These are phyloP conservation scores for Cercospora zeina DNA, from an alignment of 2,329 filamentous ascomycete genomes.

Conservation along the genomic window DNA sequence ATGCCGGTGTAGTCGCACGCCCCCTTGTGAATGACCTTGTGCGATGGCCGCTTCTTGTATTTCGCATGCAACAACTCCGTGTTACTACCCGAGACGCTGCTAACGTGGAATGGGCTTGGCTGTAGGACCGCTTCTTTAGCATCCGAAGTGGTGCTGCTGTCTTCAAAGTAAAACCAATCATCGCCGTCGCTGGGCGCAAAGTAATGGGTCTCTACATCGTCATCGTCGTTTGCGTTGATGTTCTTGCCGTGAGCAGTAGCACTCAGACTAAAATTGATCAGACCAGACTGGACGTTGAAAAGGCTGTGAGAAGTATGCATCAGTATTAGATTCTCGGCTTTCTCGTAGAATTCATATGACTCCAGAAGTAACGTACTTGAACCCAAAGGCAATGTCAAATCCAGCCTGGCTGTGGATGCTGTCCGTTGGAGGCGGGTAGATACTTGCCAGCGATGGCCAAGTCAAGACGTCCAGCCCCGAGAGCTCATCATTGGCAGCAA, in stretches of 20 bases:
- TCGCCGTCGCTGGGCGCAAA: neutral
- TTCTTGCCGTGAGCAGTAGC: neutral
- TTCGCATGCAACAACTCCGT: neutral
- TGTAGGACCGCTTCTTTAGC: neutral
- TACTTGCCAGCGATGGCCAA: neutral
- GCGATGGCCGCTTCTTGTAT: neutral
- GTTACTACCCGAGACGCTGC: neutral
- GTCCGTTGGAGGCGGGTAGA: neutral
- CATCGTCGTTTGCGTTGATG: neutral
- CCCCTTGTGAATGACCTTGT: neutral
- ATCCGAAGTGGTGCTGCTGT: neutral
- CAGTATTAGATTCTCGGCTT: neutral
- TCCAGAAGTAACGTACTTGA: neutral
- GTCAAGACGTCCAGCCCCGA: neutral
- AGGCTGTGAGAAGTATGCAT: neutral
- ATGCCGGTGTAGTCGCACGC: neutral
- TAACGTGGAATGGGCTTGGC: neutral
- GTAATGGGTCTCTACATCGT: neutral
- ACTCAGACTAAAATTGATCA: neutral
- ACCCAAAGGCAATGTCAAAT: neutral
- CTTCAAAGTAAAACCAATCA: conserved; percentile 1
- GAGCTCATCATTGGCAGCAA: neutral
- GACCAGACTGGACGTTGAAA: neutral
- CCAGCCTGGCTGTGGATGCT: neutral
- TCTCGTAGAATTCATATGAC: neutral